Base-by-base conservation (phyloP, 805 yeast genomes). In the Yamadazyma sp. region DNA sequence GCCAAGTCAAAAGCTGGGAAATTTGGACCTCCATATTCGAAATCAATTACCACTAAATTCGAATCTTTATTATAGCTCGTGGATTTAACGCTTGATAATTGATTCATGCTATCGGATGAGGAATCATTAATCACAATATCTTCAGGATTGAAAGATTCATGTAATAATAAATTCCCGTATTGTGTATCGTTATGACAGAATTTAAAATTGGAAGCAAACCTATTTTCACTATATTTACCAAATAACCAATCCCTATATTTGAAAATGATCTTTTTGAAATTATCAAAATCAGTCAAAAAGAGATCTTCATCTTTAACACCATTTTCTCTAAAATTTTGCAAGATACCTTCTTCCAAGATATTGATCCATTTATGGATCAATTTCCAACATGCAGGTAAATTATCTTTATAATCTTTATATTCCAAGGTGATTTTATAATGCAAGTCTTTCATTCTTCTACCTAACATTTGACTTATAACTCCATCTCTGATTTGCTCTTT, bases 121-220 rank as follows among this genome's bases (percentile, higher is more conserved):
- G 37, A 20, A n/a, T 24, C 27, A 28, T 17, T 20, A 45, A 42
- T 14, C 5, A 62, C 35, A 30, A 62, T 73, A 28, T 55, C 68
- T 26, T 69, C 55, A 4, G 75, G 69, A 15, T 85, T 80, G 75
- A 76, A 53, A 51, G 75, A 36, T 51, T 63, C 48, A 62, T 74
- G 58, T 53, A 91, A 76, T 37, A 93, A 67, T 43, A 93, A 69
- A 53, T 93, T 93, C 22, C 98, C 98, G 56, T 93, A 91, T 58
- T 93, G 98, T 1, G 98, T 84, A 59, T 91, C 98, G 53, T 93
- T 93, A 60, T 93, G 98, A 49, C 96, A 87, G 54, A 93, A 93
- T 10, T 77, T 87, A 42, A 85, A 67, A 35, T 71, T 66, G 10
- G 69, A 63, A 31, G 66, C 60, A 23, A 78, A 57, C 14, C 55